Percentiles rank a stretch among this genome's conserved stretches.
Evolutionary conservation across 2,329 filamentous ascomycete species (phyloP).

Genomic region (Alternaria sp.): DNA sequence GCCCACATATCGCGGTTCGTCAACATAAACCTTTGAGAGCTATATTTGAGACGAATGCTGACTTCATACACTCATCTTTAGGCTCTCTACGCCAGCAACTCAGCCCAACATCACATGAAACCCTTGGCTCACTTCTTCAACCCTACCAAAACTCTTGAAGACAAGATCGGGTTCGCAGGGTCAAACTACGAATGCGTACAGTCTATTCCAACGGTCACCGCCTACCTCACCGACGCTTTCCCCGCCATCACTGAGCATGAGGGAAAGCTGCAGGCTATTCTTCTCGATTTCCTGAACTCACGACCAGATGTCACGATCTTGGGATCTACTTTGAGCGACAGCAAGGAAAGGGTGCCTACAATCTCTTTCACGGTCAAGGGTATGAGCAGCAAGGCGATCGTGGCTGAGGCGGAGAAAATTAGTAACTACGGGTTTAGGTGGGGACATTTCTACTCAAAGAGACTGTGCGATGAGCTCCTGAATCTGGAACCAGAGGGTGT

Average conservation of each 20-base stretch:
- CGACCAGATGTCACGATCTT: slow-evolving; percentile 63
- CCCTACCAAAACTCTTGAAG: slow-evolving; percentile 62
- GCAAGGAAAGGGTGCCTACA: slow-evolving; percentile 64
- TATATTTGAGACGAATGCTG: too few relatives aligned
- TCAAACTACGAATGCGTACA: slow-evolving; percentile 74
- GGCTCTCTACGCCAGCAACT: slow-evolving; percentile 69
- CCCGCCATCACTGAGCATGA: slow-evolving; percentile 64
- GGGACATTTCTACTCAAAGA: slow-evolving; percentile 73
- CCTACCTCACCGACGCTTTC: slow-evolving; percentile 62
- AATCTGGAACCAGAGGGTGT: slow-evolving; percentile 67
- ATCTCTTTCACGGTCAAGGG: slow-evolving; percentile 71
- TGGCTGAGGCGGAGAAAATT: slow-evolving; percentile 66
- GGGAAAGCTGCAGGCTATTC: slow-evolving; percentile 61
- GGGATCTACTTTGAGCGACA: slow-evolving; percentile 60
- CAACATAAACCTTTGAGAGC: too few relatives aligned
- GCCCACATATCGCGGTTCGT: slow-evolving; percentile 68
- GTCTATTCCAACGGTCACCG: slow-evolving; percentile 65
- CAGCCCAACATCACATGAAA: slow-evolving; percentile 62
- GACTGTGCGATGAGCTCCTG: slow-evolving; percentile 66
- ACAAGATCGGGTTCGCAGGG: slow-evolving; percentile 72
- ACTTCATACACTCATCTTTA: too few relatives aligned
- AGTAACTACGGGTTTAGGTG: slow-evolving; percentile 68
- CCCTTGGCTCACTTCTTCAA: slow-evolving; percentile 75
- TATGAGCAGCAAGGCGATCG: slow-evolving; percentile 62
- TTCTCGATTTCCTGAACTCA: slow-evolving; percentile 65